Evolutionary conservation across 306 rosid species (phyloP).

Genomic region (Cucurbita pepo): DNA sequence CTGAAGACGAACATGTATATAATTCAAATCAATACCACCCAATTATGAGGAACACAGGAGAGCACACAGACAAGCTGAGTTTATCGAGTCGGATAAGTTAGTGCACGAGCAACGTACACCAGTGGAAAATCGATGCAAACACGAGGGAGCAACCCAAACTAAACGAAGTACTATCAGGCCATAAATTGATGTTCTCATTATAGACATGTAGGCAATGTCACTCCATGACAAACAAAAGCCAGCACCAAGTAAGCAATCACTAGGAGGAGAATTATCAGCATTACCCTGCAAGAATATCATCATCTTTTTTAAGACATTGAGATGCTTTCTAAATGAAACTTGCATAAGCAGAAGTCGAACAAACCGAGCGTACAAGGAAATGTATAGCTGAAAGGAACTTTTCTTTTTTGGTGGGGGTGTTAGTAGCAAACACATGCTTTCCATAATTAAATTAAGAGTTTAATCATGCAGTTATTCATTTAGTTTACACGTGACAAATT

Average conservation of each 20-base stretch:
- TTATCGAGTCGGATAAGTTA: conserved; percentile 18
- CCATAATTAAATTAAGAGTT: no score
- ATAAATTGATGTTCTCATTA: conserved; percentile 18
- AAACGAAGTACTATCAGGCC: not conserved
- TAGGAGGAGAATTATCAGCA: conserved; percentile 57
- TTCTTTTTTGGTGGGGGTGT: no score
- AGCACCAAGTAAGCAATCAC: conserved; percentile 49
- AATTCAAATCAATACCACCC: conserved; percentile 23
- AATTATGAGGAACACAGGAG: conserved; percentile 17
- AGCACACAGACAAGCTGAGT: conserved; percentile 21
- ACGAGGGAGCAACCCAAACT: conserved; percentile 12
- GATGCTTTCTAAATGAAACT: not conserved
- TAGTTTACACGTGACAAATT: no score
- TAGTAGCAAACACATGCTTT: no score
- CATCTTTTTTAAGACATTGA: not conserved
- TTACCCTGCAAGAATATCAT: conserved; percentile 47
- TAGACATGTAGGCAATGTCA: conserved; percentile 57
- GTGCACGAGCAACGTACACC: conserved; percentile 16
- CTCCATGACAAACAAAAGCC: conserved; percentile 92
- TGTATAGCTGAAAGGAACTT: not conserved
- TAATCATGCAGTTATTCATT: no score
- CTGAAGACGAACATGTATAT: not conserved
- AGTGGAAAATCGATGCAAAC: conserved; percentile 13
- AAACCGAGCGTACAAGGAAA: not conserved
- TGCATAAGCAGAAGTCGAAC: not conserved